Base-by-base conservation (phyloP, 2,329 filamentous ascomycete genomes). In the Fusarium oxysporum region DNA sequence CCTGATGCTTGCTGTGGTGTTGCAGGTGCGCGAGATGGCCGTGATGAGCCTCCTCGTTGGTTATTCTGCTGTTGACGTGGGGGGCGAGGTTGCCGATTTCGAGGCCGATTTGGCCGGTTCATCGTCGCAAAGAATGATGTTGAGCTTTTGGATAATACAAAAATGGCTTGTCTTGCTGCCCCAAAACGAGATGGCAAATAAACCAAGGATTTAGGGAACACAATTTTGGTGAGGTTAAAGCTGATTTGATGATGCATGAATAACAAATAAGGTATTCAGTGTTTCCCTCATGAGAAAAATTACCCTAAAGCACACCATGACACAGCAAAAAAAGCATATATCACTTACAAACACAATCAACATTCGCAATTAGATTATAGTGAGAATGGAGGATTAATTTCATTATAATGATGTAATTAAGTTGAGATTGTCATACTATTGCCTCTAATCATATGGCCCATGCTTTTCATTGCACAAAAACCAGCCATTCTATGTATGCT, bases 1-100 rank as follows among this genome's bases (percentile, higher is more conserved):
- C 80, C 79, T n/a, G 80, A 68, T 17, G 76, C 78, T 69, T 83
- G 81, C 30, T 81, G 81, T 4, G 80, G 79, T 37, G 80, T 82
- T 32, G 75, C 75, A n/a, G 79, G 71, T n/a, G 75, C 70, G 23
- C 73, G 57, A 23, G 66, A 62, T 43, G 64, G 48, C 33, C 72
- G 62, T 37, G 65, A 67, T 58, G 70, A 60, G 35, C 70, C 70
- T 13, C 73, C 67, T 21, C 71, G 57, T 38, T 75, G 71, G 17
- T 66, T 70, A 21, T 71, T 71, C 35, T 76, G 70, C 17, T 71
- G 72, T 38, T 77, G 71, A 30, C 77, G 73, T 40, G 70, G 70
- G 9, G 78, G 71, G 3, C 77, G 77, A 44, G 77, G 77, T 57
- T 82, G 81, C 21, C 76, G 77, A 48, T 82, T 82, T 23, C 78